Base-by-base conservation (phyloP, 768 basidiomycete species). In the Dentipellis sp. region DNA sequence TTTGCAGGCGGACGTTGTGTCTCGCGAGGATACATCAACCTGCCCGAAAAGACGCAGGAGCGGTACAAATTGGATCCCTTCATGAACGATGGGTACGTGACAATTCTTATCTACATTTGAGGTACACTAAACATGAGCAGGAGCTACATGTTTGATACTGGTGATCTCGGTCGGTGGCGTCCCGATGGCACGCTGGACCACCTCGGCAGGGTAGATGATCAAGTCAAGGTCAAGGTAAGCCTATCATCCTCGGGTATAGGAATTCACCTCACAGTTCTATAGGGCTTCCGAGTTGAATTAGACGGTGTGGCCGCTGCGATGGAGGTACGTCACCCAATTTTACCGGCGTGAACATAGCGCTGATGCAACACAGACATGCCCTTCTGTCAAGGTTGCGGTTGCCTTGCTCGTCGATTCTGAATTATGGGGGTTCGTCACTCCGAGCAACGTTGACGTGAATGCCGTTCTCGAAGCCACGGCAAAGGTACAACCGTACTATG, bases 1-100 rank as follows among this genome's bases (percentile, higher is more conserved):
- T 83, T 80, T 80, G 82, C 78, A n/a, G 81, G 81, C 40, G 82
- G 82, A 45, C 72, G 69, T n/a, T 79, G 81, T 21, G 75, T 82
- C 36, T 75, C 75, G 16, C 69, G 75, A 40, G 81, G 81, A 2
- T 84, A 84, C 59, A 65, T 81, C 46, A 79, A 78, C 59, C 69
- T 80, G 22, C 77, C 79, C 0, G 78, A 78, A 23, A 80, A 77
- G 64, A 81, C 77, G 8, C 68, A 68, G 52, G 79, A 82, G 64
- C 65, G 78, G 29, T 83, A 80, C 62, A 65, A 62, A 42, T 62
- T 59, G 10, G 82, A 84, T 64, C 79, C 78, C 4, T 82, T 81
- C 67, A 59, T 69, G 35, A 69, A 71, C 55, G 69, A 75, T 62
- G 74, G 78, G 77, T 79, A 55, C 56, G 77, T 62, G n/a, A n/a